These are phyloP conservation scores for Magnolia officinalis DNA, from an alignment of 164 flowering plant species.

Conservation along the genomic window DNA sequence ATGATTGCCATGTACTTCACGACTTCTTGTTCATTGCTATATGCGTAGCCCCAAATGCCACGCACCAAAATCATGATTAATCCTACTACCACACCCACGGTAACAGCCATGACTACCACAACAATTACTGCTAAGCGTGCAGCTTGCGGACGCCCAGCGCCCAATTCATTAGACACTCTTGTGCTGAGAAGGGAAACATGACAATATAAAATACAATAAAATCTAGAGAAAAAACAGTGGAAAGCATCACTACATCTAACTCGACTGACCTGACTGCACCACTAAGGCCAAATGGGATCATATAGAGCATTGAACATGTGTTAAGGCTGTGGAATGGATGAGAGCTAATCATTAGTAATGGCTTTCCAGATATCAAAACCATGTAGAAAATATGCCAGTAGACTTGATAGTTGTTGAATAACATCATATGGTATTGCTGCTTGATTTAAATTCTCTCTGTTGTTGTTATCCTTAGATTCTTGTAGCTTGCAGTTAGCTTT, in stretches of 20 bases:
- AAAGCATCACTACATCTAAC: background rate
- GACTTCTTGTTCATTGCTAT: constrained; percentile 38
- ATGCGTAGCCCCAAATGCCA: constrained; percentile 27
- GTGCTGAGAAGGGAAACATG: constrained; percentile 21
- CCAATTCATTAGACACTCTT: constrained; percentile 44
- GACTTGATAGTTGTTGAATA: background rate
- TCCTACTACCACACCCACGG: constrained; percentile 21
- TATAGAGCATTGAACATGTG: constrained; percentile 6
- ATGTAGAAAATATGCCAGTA: background rate
- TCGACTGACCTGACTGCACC: constrained; percentile 15
- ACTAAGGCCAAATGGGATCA: constrained; percentile 13
- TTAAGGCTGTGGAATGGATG: constrained; percentile 7
- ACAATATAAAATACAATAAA: background rate
- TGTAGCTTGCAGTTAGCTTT: background rate
- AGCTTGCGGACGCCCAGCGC: constrained; percentile 35
- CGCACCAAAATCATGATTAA: constrained; percentile 22
- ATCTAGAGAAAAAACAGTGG: background rate
- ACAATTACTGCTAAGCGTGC: constrained; percentile 30
- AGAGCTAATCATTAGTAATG: background rate
- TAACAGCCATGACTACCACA: constrained; percentile 14
- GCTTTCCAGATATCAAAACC: background rate
- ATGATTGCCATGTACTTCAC: constrained; percentile 36
- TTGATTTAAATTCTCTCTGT: background rate
- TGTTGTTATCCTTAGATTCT: background rate
- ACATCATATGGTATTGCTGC: background rate